Base-by-base conservation (phyloP, 805 yeast genomes). In the Saturnispora sanitii region DNA sequence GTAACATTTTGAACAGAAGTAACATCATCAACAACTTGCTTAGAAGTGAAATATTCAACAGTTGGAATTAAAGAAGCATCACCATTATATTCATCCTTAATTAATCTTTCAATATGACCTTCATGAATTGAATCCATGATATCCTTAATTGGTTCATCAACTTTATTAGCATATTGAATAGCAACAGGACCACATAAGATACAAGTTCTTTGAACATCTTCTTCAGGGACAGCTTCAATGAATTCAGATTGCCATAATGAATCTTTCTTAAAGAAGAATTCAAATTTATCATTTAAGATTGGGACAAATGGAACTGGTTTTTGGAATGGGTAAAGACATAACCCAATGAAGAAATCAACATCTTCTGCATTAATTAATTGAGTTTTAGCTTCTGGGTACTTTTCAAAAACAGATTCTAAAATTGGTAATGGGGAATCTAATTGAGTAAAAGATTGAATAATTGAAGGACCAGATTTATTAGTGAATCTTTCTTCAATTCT, bases 251-350 rank as follows among this genome's bases (percentile, higher is more conserved):
- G 99, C 98, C 98, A 92, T 62, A 92, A 73, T 23, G 97, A 90
- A 65, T 92, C 99, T 70, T 92, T 92, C 78, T 92, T 92, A 77
- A 92, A 92, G 75, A 83, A 92, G 58, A 81, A 79, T 65, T 92
- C 96, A 56, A 92, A 86, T 69, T 85, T 82, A 51, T 85, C 94
- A 59, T 92, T 95, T 61, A 92, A 73, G 17, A 85, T 82, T 38
- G 99, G 99, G 53, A 92, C 88, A 53, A 92, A 92, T 49, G 98
- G 98, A 59, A 87, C 96, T 26, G 99, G 99, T 68, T 92, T 92
- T 68, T 90, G 96, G 46, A 66, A 57, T 53, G 95, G 95, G 57
- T 78, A 78, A 49, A 78, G 71, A 60, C 95, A 84, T 55, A 81
- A 70, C 61, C 77, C 75, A 65, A 92, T 73, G 74, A 92, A 92